phyloP scores from a whole-genome alignment of 1,284 basidiomycete genomes.

The Ganoderma meredithae region DNA sequence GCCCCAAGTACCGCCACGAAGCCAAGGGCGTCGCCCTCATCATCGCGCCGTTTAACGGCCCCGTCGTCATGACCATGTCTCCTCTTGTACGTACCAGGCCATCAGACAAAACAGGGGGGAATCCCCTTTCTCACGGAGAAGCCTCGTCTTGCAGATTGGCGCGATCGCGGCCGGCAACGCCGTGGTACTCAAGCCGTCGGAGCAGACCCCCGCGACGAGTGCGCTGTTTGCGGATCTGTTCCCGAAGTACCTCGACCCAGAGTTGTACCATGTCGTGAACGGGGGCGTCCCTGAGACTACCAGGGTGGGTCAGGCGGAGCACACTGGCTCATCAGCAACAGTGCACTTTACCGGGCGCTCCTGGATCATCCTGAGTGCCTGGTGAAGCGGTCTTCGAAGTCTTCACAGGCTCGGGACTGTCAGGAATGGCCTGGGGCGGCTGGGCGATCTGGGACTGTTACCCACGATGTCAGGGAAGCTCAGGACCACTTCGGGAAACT shows the following conservation, averaged over 20 bases:
- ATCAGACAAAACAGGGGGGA: neutral
- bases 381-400: too few species aligned
- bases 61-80: slow-evolving; percentile 55
- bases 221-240: slow-evolving; percentile 77
- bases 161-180: slow-evolving; percentile 87
- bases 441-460: too few species aligned
- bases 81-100: slow-evolving; percentile 54
- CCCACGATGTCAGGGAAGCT: too few species aligned
- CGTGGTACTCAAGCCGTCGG: slow-evolving; percentile 82
- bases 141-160: slow-evolving; percentile 54
- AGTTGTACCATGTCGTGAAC: slow-evolving; percentile 76
- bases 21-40: slow-evolving; percentile 78
- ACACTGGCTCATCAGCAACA: too few species aligned
- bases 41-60: slow-evolving; percentile 62
- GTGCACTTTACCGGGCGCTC: too few species aligned
- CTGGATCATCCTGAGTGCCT: too few species aligned
- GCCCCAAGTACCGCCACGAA: slow-evolving; percentile 73
- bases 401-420: too few species aligned
- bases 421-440: too few species aligned
- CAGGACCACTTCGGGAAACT: too few species aligned
- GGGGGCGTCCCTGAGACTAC: slow-evolving; percentile 81
- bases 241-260: slow-evolving; percentile 84
- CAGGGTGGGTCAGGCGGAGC: slow-evolving; percentile 49
- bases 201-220: slow-evolving; percentile 74
- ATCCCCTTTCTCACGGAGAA: neutral